These are phyloP conservation scores for Arachnopeziza araneosa DNA, from an alignment of 2,329 filamentous ascomycete species.

Conservation along the genomic window DNA sequence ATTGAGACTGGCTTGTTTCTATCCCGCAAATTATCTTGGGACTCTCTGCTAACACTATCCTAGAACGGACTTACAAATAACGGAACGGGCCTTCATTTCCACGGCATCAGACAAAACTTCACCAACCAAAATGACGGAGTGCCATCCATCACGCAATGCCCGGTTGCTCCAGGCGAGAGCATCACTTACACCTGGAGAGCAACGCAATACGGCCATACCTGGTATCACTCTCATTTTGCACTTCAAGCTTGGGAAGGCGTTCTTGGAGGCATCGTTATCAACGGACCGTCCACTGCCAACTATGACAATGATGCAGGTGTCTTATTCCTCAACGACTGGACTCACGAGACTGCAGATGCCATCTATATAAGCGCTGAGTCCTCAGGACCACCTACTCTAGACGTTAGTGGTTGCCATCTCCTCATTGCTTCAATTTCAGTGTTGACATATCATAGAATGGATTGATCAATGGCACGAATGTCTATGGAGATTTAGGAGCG, in stretches of 20 bases:
- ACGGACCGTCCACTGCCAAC: slow-evolving; percentile 50
- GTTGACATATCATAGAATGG: slow-evolving; percentile 11
- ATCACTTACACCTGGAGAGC: slow-evolving; percentile 20
- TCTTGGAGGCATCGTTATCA: slow-evolving; percentile 54
- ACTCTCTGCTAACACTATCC: background rate
- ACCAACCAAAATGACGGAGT: slow-evolving; percentile 55
- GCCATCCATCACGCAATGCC: slow-evolving; percentile 37
- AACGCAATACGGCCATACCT: slow-evolving; percentile 41
- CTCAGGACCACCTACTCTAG: slow-evolving; percentile 25
- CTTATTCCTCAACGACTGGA: slow-evolving; percentile 33
- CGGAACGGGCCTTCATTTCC: slow-evolving; percentile 47
- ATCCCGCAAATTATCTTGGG: background rate
- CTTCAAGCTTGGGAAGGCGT: slow-evolving; percentile 47
- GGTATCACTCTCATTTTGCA: slow-evolving; percentile 56
- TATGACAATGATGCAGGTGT: slow-evolving; percentile 58
- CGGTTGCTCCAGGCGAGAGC: slow-evolving; percentile 26
- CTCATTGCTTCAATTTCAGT: background rate
- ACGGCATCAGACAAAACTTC: slow-evolving; percentile 51
- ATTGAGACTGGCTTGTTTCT: background rate
- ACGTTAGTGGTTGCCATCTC: background rate
- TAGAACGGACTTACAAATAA: slow-evolving; percentile 5
- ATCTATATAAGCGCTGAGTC: slow-evolving; percentile 16
- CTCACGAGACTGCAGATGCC: slow-evolving; percentile 22
- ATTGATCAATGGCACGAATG: slow-evolving; percentile 26
- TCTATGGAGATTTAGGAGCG: slow-evolving; percentile 13